Conservation (phyloP, 2,329 filamentous ascomycete genomes). For the Ophiostoma fasciatum region DNA sequence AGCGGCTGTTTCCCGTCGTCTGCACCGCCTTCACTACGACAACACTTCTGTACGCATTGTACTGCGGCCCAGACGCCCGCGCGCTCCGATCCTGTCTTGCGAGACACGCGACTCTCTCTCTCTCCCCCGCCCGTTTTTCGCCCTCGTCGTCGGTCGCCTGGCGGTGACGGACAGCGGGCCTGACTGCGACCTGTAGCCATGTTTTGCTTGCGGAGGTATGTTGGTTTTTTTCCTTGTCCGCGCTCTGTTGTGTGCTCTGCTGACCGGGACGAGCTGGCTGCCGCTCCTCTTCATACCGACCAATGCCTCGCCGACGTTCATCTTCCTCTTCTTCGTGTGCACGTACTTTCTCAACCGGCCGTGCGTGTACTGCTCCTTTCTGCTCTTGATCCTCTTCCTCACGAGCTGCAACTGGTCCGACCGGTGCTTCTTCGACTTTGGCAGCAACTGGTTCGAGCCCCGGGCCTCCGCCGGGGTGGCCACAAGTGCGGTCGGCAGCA, state of each 20-base stretch:
- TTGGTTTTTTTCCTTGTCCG: conserved; percentile 1
- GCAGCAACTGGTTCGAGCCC: conserved; percentile 87
- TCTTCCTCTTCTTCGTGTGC: conserved; percentile 78
- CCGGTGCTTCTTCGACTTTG: conserved; percentile 85
- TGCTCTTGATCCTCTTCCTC: conserved; percentile 70
- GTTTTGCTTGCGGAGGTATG: conserved; percentile 54
- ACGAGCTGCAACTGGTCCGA: conserved; percentile 65
- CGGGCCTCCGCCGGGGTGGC: conserved; percentile 29
- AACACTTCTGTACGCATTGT: too few relatives aligned
- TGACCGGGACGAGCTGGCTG: conserved; percentile 47
- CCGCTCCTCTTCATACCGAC: conserved; percentile 80
- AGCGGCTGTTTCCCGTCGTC: too few relatives aligned
- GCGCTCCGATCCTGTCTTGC: too few relatives aligned
- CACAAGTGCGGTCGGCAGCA: conserved; percentile 9
- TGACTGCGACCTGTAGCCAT: too few relatives aligned
- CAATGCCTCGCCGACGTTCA: conserved; percentile 71
- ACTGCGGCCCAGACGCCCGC: too few relatives aligned
- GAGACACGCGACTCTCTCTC: too few relatives aligned
- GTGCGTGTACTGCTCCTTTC: conserved; percentile 93
- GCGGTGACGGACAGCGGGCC: too few relatives aligned
- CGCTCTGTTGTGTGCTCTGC: not conserved
- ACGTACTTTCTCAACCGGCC: conserved; percentile 94
- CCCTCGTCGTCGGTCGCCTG: too few relatives aligned
- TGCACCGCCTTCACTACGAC: too few relatives aligned
- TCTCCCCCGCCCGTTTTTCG: too few relatives aligned